These are phyloP conservation scores for Candida tetrigidarum DNA, from an alignment of 1,139 yeast genomes.

Conservation along the genomic window DNA sequence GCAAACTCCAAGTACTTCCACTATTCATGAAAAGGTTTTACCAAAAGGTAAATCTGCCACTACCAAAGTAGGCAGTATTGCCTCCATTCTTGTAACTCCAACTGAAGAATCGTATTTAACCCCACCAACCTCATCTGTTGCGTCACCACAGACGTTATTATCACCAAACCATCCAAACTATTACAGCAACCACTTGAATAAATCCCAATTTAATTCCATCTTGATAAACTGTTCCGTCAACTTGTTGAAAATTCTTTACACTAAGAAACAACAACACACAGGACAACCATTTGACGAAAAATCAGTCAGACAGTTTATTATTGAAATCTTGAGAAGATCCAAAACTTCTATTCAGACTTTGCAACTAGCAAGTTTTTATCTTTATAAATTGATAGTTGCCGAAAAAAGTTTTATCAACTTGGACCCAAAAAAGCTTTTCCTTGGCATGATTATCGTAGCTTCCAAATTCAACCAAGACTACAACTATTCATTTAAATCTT, in stretches of 20 bases:
- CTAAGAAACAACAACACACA: conserved; percentile 10
- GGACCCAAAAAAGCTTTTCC: conserved; percentile 69
- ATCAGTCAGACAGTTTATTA: conserved; percentile 50
- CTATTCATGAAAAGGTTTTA: conserved; percentile 1
- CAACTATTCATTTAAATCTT: conserved; percentile 69
- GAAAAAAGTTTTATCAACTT: conserved; percentile 11
- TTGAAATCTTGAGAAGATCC: conserved; percentile 70
- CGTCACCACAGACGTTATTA: conserved; percentile 8
- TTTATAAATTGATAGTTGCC: conserved; percentile 47
- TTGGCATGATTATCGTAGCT: conserved; percentile 69
- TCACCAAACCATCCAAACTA: conserved; percentile 46
- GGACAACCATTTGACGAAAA: conserved; percentile 16
- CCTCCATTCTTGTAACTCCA: not conserved
- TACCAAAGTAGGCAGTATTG: not conserved
- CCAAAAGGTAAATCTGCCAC: not conserved
- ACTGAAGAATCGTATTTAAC: conserved; percentile 5
- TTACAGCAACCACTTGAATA: conserved; percentile 44
- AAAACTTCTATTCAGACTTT: conserved; percentile 67
- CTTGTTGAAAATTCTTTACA: conserved; percentile 40
- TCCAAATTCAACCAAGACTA: conserved; percentile 77
- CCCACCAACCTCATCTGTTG: conserved; percentile 6
- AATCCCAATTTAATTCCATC: conserved; percentile 45
- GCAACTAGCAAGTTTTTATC: conserved; percentile 68
- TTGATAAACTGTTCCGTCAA: conserved; percentile 43
- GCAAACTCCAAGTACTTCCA: conserved; percentile 7